A percentile compares a stretch with the other conserved stretches of the same genome.
These are phyloP conservation scores for Cyberlindnera meyerae DNA, from an alignment of 805 yeast species.

Conservation along the genomic window DNA sequence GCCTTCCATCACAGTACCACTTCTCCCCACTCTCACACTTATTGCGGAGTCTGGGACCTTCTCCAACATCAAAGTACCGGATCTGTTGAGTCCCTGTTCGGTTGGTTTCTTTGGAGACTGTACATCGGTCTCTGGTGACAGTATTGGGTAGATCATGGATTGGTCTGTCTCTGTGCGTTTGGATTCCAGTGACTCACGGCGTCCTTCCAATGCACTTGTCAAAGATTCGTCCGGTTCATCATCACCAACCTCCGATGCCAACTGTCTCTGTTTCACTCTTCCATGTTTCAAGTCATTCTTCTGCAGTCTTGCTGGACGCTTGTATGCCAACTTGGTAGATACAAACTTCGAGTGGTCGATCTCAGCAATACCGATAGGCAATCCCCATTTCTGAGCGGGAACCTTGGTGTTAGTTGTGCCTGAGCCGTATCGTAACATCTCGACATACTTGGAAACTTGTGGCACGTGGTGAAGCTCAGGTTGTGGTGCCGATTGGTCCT, in stretches of 20 bases:
- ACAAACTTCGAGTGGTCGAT: constrained; percentile 29
- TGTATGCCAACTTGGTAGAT: constrained; percentile 12
- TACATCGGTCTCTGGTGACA: constrained; percentile 15
- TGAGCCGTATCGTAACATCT: constrained; percentile 36
- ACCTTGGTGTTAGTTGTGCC: constrained; percentile 47
- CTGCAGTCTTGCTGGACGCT: constrained; percentile 14
- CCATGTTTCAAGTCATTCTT: constrained; percentile 55
- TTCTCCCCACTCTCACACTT: constrained; percentile 25
- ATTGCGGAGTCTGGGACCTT: constrained; percentile 15
- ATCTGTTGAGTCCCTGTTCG: constrained; percentile 16
- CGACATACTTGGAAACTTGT: constrained; percentile 46
- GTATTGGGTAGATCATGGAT: constrained; percentile 3
- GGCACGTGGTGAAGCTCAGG: constrained; percentile 34
- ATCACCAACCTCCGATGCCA: constrained; percentile 75
- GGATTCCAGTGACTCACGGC: constrained; percentile 16
- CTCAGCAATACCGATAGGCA: constrained; percentile 54
- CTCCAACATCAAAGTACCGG: constrained; percentile 22
- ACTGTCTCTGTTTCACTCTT: constrained; percentile 55
- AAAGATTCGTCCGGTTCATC: constrained; percentile 33
- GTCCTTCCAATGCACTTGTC: neutral
- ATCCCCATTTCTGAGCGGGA: constrained; percentile 42
- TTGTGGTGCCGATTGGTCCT: constrained; percentile 6
- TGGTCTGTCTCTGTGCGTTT: constrained; percentile 13
- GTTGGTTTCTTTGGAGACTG: too few species aligned
- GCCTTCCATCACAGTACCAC: constrained; percentile 32